Conservation (phyloP, 2,329 filamentous ascomycete species). For the Fusarium nurragi region DNA sequence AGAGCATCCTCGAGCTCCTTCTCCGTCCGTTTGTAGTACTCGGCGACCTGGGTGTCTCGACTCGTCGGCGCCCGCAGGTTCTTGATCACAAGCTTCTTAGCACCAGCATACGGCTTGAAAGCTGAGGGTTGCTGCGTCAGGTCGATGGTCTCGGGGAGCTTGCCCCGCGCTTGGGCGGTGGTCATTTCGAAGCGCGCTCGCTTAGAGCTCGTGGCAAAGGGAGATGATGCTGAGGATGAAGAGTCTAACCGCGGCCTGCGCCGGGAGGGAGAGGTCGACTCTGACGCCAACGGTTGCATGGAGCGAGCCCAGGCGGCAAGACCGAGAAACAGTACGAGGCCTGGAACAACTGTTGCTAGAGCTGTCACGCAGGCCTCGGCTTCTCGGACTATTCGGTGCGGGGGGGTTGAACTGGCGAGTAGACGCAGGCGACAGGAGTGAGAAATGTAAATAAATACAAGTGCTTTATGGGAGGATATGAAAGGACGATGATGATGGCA, state of each 20-base stretch:
- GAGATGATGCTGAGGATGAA: constrained; percentile 46
- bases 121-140: constrained; percentile 50
- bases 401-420: neutral
- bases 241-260: constrained; percentile 52
- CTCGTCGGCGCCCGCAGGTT: constrained; percentile 77
- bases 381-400: constrained; percentile 23
- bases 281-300: constrained; percentile 49
- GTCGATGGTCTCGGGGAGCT: constrained; percentile 52
- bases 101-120: constrained; percentile 79
- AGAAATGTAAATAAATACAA: neutral
- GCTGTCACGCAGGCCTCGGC: constrained; percentile 45
- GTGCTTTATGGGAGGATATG: neutral
- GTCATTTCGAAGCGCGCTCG: constrained; percentile 50
- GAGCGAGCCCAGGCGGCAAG: constrained; percentile 23
- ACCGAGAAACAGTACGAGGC: constrained; percentile 27
- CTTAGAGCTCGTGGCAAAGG: constrained; percentile 43
- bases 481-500: constrained; percentile 4
- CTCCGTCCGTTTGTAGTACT: constrained; percentile 82
- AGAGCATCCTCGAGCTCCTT: constrained; percentile 78
- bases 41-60: constrained; percentile 68
- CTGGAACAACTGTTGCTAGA: constrained; percentile 42
- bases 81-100: constrained; percentile 92
- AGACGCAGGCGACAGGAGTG: neutral
- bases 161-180: constrained; percentile 52
- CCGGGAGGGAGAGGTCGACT: constrained; percentile 49